Conservation (phyloP, 192 early-diverging fungal genomes). For the Neocallimastix lanati region DNA sequence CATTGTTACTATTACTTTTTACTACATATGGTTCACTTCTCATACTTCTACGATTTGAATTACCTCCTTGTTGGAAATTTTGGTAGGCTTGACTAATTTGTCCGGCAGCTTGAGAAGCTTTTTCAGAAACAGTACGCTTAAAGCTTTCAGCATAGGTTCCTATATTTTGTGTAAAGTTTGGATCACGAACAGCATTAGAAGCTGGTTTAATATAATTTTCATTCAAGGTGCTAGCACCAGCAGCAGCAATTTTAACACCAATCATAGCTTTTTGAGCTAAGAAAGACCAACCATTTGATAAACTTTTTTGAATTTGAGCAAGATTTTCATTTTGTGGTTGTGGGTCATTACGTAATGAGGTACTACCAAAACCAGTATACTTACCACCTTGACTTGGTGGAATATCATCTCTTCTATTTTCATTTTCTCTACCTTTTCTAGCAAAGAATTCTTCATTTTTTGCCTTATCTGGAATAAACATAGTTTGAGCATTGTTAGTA, state of each 20-base stretch:
- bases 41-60: neutral
- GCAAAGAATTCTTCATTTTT: conserved; percentile 69
- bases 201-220: neutral
- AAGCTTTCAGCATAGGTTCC: neutral
- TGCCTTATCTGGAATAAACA: conserved; percentile 18
- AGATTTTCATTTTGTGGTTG: neutral
- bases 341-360: neutral
- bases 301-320: neutral
- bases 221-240: neutral
- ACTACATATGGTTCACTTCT: neutral
- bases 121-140: neutral
- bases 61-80: neutral
- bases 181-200: neutral
- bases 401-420: conserved; percentile 27
- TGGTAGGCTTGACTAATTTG: neutral
- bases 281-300: neutral
- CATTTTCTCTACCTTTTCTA: conserved; percentile 34
- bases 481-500: neutral
- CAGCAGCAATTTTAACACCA: neutral
- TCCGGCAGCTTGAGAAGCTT: neutral
- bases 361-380: too few species aligned
- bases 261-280: neutral
- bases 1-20: neutral
- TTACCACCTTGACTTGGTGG: conserved; percentile 61
- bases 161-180: neutral